Conservation (phyloP, 2,329 filamentous ascomycete species). For the Neofusicoccum umdonicola region DNA sequence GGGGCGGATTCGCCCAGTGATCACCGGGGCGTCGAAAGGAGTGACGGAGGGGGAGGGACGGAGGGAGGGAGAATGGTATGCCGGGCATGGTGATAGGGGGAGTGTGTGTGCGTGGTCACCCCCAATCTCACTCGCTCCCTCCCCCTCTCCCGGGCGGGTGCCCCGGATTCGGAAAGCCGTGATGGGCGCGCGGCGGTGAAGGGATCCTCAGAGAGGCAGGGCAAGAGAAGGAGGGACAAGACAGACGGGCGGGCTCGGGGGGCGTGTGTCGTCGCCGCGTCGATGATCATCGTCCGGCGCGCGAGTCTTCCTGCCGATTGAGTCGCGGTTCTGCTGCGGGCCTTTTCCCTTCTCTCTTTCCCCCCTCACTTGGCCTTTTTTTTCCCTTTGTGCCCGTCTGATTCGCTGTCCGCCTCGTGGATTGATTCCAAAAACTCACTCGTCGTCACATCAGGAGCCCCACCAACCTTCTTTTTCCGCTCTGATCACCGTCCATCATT, state of each 20-base stretch:
- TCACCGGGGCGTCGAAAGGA: neutral
- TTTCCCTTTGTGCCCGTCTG: neutral
- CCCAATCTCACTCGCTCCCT: neutral
- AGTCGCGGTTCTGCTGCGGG: neutral
- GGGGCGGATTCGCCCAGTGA: neutral
- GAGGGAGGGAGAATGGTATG: neutral
- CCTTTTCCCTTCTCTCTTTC: neutral
- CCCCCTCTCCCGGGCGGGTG: neutral
- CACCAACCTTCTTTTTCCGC: slow-evolving; percentile 13
- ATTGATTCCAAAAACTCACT: neutral
- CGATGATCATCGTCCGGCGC: neutral
- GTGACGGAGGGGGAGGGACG: neutral
- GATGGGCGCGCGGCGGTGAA: neutral
- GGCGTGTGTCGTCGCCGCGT: neutral
- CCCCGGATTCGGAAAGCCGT: slow-evolving; percentile 1
- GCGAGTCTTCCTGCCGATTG: neutral
- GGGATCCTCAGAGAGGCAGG: neutral
- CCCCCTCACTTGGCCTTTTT: neutral
- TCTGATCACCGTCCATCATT: slow-evolving; percentile 3
- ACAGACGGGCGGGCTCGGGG: neutral
- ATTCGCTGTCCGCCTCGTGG: neutral
- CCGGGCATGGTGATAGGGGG: neutral
- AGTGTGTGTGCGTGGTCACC: too few species aligned
- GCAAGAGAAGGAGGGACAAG: neutral
- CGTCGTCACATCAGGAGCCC: neutral